Percentiles rank a stretch among this genome's conserved stretches.
Evolutionary conservation across 1,284 basidiomycete species (phyloP).

Genomic region (Pascua sp.): DNA sequence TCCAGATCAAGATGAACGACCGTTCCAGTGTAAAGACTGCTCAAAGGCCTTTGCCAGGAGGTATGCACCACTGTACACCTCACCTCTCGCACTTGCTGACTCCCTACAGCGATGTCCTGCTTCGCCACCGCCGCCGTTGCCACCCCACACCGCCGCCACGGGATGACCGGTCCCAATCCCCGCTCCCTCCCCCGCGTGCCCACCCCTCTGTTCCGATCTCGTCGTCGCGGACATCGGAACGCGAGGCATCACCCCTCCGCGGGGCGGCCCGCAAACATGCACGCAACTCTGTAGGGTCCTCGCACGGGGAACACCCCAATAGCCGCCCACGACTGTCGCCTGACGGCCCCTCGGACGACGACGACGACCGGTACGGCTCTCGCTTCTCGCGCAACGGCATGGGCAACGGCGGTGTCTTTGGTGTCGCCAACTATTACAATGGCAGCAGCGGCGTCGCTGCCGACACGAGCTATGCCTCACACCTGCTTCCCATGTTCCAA

Average conservation of each 20-base stretch:
- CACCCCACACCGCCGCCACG: conserved; percentile 47
- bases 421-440: conserved; percentile 26
- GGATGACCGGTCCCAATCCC: conserved; percentile 39
- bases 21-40: conserved; percentile 49
- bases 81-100: conserved; percentile 1
- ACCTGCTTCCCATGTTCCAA: conserved; percentile 42
- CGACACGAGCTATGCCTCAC: conserved; percentile 30
- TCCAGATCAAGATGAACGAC: conserved; percentile 48
- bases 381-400: conserved; percentile 34
- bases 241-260: conserved; percentile 32
- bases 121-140: conserved; percentile 49
- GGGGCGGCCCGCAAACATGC: conserved; percentile 29
- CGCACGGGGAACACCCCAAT: conserved; percentile 8
- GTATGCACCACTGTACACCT: conserved; percentile 20
- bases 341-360: conserved; percentile 27
- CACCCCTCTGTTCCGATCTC: conserved; percentile 43
- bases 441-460: conserved; percentile 22
- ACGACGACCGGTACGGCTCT: conserved; percentile 31
- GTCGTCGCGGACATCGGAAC: conserved; percentile 38
- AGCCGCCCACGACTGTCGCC: conserved; percentile 8
- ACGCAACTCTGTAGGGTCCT: conserved; percentile 10
- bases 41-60: conserved; percentile 50
- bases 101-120: conserved; percentile 45
- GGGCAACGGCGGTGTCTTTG: conserved; percentile 38
- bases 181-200: conserved; percentile 29